Evolutionary conservation across 106 monocot species (phyloP), one percentile per base, ranked within the genome.

Genomic region (Allium cepa): DNA sequence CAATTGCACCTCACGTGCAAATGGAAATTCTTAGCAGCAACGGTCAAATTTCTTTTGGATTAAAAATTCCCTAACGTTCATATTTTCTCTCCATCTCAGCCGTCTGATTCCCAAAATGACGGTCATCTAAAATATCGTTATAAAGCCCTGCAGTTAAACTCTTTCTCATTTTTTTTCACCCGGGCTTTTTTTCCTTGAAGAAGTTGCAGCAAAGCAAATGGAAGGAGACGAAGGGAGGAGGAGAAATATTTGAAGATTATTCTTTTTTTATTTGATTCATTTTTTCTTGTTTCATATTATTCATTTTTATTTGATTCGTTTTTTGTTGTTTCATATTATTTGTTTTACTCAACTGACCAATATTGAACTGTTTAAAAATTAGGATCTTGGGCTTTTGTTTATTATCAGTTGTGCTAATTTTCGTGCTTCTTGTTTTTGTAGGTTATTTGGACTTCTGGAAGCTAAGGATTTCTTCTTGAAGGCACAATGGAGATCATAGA

Each of bases 31-130:
- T 8, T 15, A 13, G 6, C 57, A 47, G 56, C 76, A 84, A 80
- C 84, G 84, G 84, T 79, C 79, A 67, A 59, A 56, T 79, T 78
- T 64, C 53, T 60, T 47, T 57, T 12, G 11, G 17, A 47, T 10
- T 68, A 27, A 15, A 46, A 53, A 11, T 10, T 15, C 13, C 52
- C 57, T 11, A 76, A 76, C 81, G 81, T 72, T 76, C 81, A 69
- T 49, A 14, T 66, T 57, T 26, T 45, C 49, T 36, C 46, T 48
- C n/a, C 11, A 53, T 66, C 16, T 28, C 28, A 8, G 7, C 81
- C 83, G 67, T 83, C 28, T 46, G 71, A 73, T 88, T 36, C 70
- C 11, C 45, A 8, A 81, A 83, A 71, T 47, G 45, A 81, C 76
- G 76, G 73, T 22, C 9, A 15, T 4, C 9, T 4, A 9, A 17